phyloP scores from a whole-genome alignment of 495 filamentous ascomycete species.

The Annulohypoxylon moriforme region DNA sequence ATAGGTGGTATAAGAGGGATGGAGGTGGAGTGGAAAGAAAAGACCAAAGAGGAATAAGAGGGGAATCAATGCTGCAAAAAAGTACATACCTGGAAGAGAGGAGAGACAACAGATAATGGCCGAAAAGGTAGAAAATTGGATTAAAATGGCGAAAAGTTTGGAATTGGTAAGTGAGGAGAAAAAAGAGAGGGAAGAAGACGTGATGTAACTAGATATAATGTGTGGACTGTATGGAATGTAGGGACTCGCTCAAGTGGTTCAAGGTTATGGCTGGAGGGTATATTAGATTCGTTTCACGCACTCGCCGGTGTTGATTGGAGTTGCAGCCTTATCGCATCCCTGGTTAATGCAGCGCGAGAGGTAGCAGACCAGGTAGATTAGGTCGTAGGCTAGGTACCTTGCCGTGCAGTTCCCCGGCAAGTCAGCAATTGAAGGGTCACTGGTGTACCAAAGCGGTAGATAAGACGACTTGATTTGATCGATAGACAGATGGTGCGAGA shows the following conservation, averaged over 20 bases:
- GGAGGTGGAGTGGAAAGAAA: neutral
- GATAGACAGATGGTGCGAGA: slow-evolving; percentile 44
- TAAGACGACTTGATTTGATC: slow-evolving; percentile 47
- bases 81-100: slow-evolving; percentile 17
- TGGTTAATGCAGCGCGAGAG: slow-evolving; percentile 26
- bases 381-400: neutral
- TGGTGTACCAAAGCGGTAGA: slow-evolving; percentile 44
- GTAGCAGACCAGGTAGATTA: neutral
- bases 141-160: slow-evolving; percentile 16
- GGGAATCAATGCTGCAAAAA: neutral
- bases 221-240: slow-evolving; percentile 18
- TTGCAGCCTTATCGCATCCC: slow-evolving; percentile 59
- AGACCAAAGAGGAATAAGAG: neutral
- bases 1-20: slow-evolving; percentile 8
- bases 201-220: slow-evolving; percentile 22
- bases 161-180: slow-evolving; percentile 38
- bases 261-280: slow-evolving; percentile 32
- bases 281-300: slow-evolving; percentile 44
- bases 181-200: slow-evolving; percentile 1
- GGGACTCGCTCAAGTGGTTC: slow-evolving; percentile 4
- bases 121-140: slow-evolving; percentile 8
- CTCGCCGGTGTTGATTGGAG: slow-evolving; percentile 35
- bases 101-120: slow-evolving; percentile 3
- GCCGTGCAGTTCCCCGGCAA: slow-evolving; percentile 22
- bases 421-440: slow-evolving; percentile 19